Evolutionary conservation across 2,329 filamentous ascomycete species (phyloP).

Genomic region (Neofusicoccum ribis): DNA sequence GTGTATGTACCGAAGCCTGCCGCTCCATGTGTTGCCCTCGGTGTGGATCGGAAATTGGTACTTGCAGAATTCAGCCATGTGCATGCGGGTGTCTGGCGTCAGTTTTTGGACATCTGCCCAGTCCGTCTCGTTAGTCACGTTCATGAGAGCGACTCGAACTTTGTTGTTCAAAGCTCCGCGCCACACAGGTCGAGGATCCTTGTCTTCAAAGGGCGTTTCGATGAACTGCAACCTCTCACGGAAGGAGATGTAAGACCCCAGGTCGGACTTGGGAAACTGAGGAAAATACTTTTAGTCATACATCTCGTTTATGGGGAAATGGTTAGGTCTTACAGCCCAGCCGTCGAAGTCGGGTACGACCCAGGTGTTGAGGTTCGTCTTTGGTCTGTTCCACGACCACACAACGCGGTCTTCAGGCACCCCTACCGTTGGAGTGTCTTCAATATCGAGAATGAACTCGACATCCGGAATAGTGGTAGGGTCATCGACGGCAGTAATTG

Average conservation of each 20-base stretch:
- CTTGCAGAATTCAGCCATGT: conserved; percentile 28
- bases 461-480: conserved; percentile 9
- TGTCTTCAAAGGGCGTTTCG: conserved; percentile 26
- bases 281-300: not conserved
- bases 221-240: conserved; percentile 18
- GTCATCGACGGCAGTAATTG: conserved; percentile 14
- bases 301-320: too few relatives aligned
- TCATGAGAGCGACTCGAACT: conserved; percentile 27
- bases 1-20: conserved; percentile 36
- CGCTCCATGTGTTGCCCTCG: conserved; percentile 33
- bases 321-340: conserved; percentile 19
- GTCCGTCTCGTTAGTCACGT: conserved; percentile 25
- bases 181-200: conserved; percentile 32
- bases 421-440: conserved; percentile 2
- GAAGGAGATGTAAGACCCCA: conserved; percentile 23
- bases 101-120: conserved; percentile 34
- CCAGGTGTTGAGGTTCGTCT: conserved; percentile 13
- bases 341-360: conserved; percentile 25
- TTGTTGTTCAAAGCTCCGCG: conserved; percentile 33
- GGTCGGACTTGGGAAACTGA: conserved; percentile 4
- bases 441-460: conserved; percentile 16
- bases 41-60: conserved; percentile 26
- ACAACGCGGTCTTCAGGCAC: conserved; percentile 23
- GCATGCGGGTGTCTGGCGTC: conserved; percentile 20
- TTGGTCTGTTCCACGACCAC: conserved; percentile 11